phyloP scores from a whole-genome alignment of 2,329 filamentous ascomycete species.

The Cytospora schulzeri region DNA sequence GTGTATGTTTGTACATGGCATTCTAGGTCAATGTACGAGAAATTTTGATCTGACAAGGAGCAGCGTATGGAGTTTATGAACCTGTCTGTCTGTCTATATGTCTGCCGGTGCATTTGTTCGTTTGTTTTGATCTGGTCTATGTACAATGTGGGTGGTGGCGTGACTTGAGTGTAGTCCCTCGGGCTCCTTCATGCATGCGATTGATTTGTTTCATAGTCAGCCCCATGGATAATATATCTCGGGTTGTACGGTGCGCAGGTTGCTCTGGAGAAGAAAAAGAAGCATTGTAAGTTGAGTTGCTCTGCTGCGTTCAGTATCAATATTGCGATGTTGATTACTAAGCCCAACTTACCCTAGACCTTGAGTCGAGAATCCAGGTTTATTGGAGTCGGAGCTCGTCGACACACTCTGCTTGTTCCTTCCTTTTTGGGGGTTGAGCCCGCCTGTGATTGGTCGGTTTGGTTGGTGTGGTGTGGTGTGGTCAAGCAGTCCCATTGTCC shows the following conservation, averaged over 20 bases:
- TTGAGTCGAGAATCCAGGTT: neutral
- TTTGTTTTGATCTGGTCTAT: neutral
- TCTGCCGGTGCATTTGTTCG: no score
- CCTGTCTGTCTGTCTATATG: no score
- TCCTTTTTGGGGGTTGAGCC: neutral
- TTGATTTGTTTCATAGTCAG: neutral
- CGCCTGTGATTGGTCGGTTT: neutral
- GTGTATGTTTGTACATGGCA: conserved; percentile 24
- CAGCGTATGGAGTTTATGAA: conserved; percentile 23
- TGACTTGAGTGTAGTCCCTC: neutral
- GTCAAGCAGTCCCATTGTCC: neutral
- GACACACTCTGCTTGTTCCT: neutral
- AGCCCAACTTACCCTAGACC: neutral
- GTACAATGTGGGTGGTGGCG: neutral
- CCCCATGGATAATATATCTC: neutral
- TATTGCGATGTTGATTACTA: neutral
- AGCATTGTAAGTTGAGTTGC: no score
- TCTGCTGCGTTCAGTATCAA: no score
- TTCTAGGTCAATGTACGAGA: conserved; percentile 18
- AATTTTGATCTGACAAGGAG: conserved; percentile 15
- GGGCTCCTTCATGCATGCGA: neutral
- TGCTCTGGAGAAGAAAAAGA: neutral
- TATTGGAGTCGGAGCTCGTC: neutral
- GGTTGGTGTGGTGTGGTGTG: no score
- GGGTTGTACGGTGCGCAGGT: neutral